These are phyloP conservation scores for Arthrinium phaeospermum DNA, from an alignment of 2,329 filamentous ascomycete species.

Conservation along the genomic window DNA sequence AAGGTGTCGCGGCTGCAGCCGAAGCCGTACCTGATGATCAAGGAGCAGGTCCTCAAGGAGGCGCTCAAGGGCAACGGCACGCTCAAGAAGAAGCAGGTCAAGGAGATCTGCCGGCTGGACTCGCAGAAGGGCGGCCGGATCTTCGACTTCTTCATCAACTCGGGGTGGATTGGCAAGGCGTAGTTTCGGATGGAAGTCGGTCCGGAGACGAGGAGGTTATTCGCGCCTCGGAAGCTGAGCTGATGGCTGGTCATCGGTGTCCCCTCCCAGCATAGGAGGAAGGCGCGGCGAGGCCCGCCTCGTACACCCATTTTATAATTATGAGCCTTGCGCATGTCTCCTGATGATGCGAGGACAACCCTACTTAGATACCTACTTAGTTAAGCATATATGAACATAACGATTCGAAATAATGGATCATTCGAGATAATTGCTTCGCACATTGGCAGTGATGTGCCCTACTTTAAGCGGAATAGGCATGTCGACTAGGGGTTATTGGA, in stretches of 20 bases:
- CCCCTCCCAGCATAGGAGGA: neutral
- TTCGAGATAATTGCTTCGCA: no score
- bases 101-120: conserved; percentile 84
- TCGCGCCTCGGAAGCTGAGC: neutral
- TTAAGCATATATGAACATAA: conserved; percentile 3
- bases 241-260: neutral
- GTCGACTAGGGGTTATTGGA: no score
- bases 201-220: neutral
- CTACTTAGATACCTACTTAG: conserved; percentile 15
- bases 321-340: neutral
- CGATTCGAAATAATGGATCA: neutral
- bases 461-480: no score
- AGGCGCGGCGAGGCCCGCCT: neutral
- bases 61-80: conserved; percentile 86
- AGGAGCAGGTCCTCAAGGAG: conserved; percentile 89
- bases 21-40: conserved; percentile 94
- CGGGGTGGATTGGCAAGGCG: conserved; percentile 89
- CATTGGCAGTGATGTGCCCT: no score
- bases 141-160: conserved; percentile 93
- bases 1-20: conserved; percentile 83
- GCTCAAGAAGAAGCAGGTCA: conserved; percentile 92
- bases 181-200: conserved; percentile 41
- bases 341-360: neutral
- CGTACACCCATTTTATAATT: conserved; percentile 1
- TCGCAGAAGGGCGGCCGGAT: conserved; percentile 83